phyloP scores from a whole-genome alignment of 257 asterid species.

The Misopates orontium region DNA sequence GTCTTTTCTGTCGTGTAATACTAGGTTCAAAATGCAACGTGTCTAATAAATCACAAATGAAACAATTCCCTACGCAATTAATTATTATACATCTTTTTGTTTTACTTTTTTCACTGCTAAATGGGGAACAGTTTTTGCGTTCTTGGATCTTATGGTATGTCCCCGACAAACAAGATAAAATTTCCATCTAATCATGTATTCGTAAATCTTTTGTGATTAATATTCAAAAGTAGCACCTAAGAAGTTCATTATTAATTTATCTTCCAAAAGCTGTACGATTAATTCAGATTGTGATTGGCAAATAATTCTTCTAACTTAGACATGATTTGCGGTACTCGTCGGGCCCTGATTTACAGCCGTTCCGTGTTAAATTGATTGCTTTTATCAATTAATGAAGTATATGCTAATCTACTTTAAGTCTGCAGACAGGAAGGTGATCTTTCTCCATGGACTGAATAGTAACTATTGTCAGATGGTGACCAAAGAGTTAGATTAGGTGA shows the following conservation, averaged over 20 bases:
- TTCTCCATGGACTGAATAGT: too few species aligned
- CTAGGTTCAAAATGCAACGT: too few species aligned
- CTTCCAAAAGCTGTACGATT: not conserved
- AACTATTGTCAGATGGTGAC: too few species aligned
- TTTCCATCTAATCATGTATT: not conserved
- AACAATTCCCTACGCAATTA: too few species aligned
- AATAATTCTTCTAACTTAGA: too few species aligned
- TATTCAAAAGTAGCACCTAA: not conserved
- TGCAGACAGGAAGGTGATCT: not conserved
- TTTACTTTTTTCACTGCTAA: too few species aligned
- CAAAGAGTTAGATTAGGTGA: too few species aligned
- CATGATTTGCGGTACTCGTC: too few species aligned
- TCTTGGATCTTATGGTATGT: slow-evolving; percentile 11
- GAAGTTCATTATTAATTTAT: not conserved
- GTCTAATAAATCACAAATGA: too few species aligned
- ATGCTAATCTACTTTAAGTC: slow-evolving; percentile 1
- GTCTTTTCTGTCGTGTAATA: too few species aligned
- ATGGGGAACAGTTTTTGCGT: slow-evolving; percentile 14
- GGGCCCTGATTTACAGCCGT: not conserved
- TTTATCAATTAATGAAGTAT: not conserved
- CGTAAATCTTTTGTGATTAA: not conserved
- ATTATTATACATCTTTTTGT: too few species aligned
- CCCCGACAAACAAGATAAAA: slow-evolving; percentile 11
- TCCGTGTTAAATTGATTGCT: slow-evolving; percentile 1
- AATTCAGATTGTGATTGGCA: not conserved